Base-by-base conservation (phyloP, 176 grass and related monocot genomes). In the Ensete ventricosum region DNA sequence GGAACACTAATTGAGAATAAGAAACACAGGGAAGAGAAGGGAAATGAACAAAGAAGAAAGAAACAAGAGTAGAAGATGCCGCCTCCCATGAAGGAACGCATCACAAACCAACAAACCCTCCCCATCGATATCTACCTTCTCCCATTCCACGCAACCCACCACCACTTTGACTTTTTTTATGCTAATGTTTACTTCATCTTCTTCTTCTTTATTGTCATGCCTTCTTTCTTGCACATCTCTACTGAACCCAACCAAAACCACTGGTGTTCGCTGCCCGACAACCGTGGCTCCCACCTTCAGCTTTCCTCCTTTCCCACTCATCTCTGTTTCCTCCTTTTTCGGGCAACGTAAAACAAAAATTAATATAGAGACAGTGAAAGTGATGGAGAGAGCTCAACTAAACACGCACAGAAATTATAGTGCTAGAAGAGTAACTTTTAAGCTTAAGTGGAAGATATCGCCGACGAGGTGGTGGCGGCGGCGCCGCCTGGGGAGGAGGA, bases 1-100 rank as follows among this genome's bases (percentile, higher is more conserved):
- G 13, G 14, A 57, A 57, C 17, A 16, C 55, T 57, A n/a, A 57
- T 16, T 57, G 13, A 16, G 17, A 57, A 57, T 14, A 57, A 57
- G 13, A n/a, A 57, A 57, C 3, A 5, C 16, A 19, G 20, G 14
- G 9, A 6, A 52, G 49, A 71, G 68, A 49, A 69, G 34, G 65
- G 16, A 68, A 3, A 26, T 19, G 11, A 52, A n/a, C 11, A 71
- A 71, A 11, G 50, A 19, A 11, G 50, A 49, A 51, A n/a, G 48
- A 71, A 71, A 71, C 68, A 71, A 69, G 48, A 48, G 11, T 23
- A 51, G 68, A 71, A 51, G 68, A 71, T 71, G 68, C 68, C 48
- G 17, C 50, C n/a, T 71, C 16, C 12, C 57, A 50, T 9, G 68
- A n/a, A 71, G 19, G n/a, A 51, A 48, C 43, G 50, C 68, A 9